These are phyloP conservation scores for Akebia trifoliata DNA, from an alignment of 164 flowering plant species.

Conservation along the genomic window DNA sequence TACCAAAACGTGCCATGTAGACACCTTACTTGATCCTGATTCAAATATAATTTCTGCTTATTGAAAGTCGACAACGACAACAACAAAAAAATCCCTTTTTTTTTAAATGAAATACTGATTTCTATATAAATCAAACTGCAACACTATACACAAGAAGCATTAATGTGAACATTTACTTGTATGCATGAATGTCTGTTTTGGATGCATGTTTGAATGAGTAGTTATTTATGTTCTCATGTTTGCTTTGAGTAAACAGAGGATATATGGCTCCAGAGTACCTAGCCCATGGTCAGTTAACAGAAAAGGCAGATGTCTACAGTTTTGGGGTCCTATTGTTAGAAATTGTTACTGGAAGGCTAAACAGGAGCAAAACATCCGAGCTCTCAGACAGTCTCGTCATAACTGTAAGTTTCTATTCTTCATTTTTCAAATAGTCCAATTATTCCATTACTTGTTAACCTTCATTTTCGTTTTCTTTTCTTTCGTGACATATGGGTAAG, in stretches of 20 bases:
- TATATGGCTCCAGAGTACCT: slow-evolving; percentile 22
- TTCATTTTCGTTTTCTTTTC: not conserved
- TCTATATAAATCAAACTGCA: no score
- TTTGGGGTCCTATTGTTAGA: slow-evolving; percentile 46
- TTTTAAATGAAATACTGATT: no score
- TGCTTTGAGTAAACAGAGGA: slow-evolving; percentile 27
- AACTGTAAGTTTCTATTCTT: slow-evolving; percentile 29
- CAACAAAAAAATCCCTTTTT: no score
- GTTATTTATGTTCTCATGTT: not conserved
- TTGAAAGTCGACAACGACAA: no score
- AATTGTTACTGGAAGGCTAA: slow-evolving; percentile 37
- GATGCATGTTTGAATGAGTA: not conserved
- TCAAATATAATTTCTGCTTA: no score
- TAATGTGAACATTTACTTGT: no score
- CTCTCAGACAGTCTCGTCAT: slow-evolving; percentile 52
- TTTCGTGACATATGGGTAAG: slow-evolving; percentile 6
- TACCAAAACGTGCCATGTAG: no score
- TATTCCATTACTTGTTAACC: not conserved
- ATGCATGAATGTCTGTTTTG: no score
- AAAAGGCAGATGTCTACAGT: slow-evolving; percentile 33
- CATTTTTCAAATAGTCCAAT: not conserved
- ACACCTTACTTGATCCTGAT: no score
- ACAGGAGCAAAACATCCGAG: slow-evolving; percentile 39
- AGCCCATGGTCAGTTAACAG: slow-evolving; percentile 10
- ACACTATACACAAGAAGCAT: no score